A percentile compares a stretch with the other conserved stretches of the same genome.
phyloP scores from a whole-genome alignment of 179 eudicot species.

The Amaranthus tricolor region DNA sequence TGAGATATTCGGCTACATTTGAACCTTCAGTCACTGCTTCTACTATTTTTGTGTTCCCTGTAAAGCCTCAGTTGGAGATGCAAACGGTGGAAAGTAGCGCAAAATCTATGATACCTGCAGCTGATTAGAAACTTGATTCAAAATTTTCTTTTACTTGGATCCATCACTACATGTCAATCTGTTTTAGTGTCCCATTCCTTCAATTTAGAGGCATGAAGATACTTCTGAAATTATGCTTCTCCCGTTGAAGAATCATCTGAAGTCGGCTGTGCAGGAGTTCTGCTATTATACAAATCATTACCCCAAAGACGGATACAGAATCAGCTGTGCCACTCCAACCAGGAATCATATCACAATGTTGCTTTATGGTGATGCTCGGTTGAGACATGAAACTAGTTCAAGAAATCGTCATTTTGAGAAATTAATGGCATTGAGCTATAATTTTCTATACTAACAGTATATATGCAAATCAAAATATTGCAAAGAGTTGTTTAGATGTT shows the following conservation, averaged over 20 bases:
- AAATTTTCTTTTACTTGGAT: slow-evolving; percentile 4
- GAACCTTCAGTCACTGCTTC: slow-evolving; percentile 72
- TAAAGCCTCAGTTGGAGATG: slow-evolving; percentile 56
- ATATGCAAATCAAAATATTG: neutral
- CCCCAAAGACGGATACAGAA: neutral
- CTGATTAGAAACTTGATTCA: slow-evolving; percentile 26
- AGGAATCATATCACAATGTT: neutral
- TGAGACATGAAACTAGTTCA: neutral
- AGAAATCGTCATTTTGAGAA: neutral
- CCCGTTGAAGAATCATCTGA: neutral
- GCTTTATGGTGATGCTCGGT: neutral
- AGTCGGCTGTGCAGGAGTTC: neutral
- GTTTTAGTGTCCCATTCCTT: neutral
- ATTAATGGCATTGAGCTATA: neutral
- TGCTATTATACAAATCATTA: neutral
- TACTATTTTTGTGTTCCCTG: slow-evolving; percentile 76
- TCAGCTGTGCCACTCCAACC: neutral
- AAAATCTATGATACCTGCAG: slow-evolving; percentile 37
- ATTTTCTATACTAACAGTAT: neutral
- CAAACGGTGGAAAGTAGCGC: slow-evolving; percentile 19
- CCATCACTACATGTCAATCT: neutral
- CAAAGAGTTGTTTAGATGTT: too few relatives aligned
- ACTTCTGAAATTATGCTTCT: slow-evolving; percentile 6
- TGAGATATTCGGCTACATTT: slow-evolving; percentile 72
- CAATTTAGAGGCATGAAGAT: neutral